Percentiles rank a stretch among this genome's conserved stretches.
Evolutionary conservation across 2,329 filamentous ascomycete species (phyloP).

Genomic region (Cladorrhinum sp.): DNA sequence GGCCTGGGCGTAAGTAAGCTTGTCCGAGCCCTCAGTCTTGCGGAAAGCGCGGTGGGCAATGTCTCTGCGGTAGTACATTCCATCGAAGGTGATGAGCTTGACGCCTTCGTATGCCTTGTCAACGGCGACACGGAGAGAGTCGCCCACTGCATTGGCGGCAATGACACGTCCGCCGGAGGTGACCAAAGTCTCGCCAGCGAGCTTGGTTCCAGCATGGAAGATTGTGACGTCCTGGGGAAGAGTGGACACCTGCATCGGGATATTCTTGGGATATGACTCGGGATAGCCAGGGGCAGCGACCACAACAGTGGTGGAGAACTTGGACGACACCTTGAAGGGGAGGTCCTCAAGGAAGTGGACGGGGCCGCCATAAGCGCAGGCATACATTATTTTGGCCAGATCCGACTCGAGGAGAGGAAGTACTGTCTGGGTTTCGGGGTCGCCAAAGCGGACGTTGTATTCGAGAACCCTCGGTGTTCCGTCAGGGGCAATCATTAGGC

Average conservation of each 20-base stretch:
- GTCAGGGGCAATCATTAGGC: slow-evolving; percentile 83
- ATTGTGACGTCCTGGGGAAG: slow-evolving; percentile 59
- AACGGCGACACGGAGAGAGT: slow-evolving; percentile 76
- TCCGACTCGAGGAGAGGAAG: slow-evolving; percentile 81
- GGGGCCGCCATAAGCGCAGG: slow-evolving; percentile 63
- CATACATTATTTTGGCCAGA: slow-evolving; percentile 83
- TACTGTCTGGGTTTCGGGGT: slow-evolving; percentile 87
- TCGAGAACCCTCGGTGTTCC: slow-evolving; percentile 77
- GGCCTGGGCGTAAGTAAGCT: slow-evolving; percentile 86
- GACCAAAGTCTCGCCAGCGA: slow-evolving; percentile 61
- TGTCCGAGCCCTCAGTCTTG: slow-evolving; percentile 38
- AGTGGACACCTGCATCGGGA: slow-evolving; percentile 49
- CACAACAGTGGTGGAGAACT: slow-evolving; percentile 88
- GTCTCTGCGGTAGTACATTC: slow-evolving; percentile 89
- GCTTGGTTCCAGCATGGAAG: slow-evolving; percentile 87
- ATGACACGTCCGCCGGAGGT: slow-evolving; percentile 90
- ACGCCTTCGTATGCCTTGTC: slow-evolving; percentile 85
- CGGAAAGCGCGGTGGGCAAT: slow-evolving; percentile 78
- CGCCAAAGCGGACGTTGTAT: slow-evolving; percentile 91
- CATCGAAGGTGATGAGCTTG: slow-evolving; percentile 74
- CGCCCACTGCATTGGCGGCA: slow-evolving; percentile 74
- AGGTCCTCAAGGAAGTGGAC: slow-evolving; percentile 62
- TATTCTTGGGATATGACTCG: slow-evolving; percentile 78
- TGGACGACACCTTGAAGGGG: slow-evolving; percentile 62
- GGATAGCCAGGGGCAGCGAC: slow-evolving; percentile 91